These are phyloP conservation scores for Waitea zeae DNA, from an alignment of 1,284 basidiomycete genomes.

Conservation along the genomic window DNA sequence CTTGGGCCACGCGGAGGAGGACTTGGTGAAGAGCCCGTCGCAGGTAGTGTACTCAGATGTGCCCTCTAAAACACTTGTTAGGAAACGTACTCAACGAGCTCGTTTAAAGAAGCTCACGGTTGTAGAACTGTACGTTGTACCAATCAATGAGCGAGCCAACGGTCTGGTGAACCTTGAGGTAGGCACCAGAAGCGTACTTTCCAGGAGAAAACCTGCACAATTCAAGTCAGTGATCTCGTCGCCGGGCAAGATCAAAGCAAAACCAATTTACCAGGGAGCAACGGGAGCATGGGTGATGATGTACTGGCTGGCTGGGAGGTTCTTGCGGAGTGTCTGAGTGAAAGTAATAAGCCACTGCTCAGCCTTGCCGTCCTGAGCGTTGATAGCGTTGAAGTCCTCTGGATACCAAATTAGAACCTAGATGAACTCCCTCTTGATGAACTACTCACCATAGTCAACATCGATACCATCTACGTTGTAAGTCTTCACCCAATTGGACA, in stretches of 20 bases:
- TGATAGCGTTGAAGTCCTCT: constrained; percentile 12
- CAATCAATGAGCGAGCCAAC: constrained; percentile 3
- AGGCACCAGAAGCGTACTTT: constrained; percentile 1
- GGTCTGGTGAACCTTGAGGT: constrained; percentile 1
- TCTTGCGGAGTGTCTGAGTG: constrained; percentile 10
- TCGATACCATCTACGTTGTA: constrained; percentile 37
- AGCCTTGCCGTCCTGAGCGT: constrained; percentile 9
- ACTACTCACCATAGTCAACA: constrained; percentile 32
- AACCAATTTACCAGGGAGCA: constrained; percentile 3
- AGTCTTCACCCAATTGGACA: constrained; percentile 30
- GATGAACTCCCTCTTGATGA: background rate
- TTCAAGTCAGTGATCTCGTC: too few species aligned
- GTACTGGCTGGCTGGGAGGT: constrained; percentile 10
- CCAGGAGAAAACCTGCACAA: constrained; percentile 5
- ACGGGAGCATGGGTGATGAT: constrained; percentile 11
- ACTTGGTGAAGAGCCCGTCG: constrained; percentile 8
- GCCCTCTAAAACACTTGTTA: constrained; percentile 8
- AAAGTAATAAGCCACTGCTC: constrained; percentile 11
- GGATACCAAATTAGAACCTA: background rate
- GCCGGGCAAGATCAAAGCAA: too few species aligned
- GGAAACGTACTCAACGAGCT: background rate
- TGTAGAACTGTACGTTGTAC: constrained; percentile 4
- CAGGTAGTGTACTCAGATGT: constrained; percentile 9
- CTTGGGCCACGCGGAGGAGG: constrained; percentile 8
- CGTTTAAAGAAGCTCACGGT: constrained; percentile 2